Conservation (phyloP, 768 basidiomycete genomes). For the Boletellus emodensis region DNA sequence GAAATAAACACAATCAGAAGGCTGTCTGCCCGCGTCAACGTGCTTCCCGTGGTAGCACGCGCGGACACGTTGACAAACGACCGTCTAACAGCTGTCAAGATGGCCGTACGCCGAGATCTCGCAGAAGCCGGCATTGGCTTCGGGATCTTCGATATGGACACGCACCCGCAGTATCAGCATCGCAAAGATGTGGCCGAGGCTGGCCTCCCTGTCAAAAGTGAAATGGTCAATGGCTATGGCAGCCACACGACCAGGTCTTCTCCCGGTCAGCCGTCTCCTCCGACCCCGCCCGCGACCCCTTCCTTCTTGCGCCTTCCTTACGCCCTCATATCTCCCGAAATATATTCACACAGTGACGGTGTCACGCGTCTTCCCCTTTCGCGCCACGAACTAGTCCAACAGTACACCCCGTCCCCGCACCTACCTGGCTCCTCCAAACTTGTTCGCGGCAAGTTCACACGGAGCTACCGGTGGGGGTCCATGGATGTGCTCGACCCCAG, state of each 20-base stretch:
- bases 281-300: slow-evolving; percentile 60
- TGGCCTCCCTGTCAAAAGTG: slow-evolving; percentile 43
- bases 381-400: slow-evolving; percentile 68
- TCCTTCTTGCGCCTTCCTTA: slow-evolving; percentile 71
- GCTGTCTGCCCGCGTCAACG: slow-evolving; percentile 78
- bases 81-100: slow-evolving; percentile 72
- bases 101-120: slow-evolving; percentile 75
- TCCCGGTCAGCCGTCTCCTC: slow-evolving; percentile 54
- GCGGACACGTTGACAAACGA: slow-evolving; percentile 82
- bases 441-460: slow-evolving; percentile 58
- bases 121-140: slow-evolving; percentile 85
- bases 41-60: slow-evolving; percentile 80
- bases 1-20: slow-evolving; percentile 79
- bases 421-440: slow-evolving; percentile 43
- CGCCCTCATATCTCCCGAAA: slow-evolving; percentile 79
- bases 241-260: slow-evolving; percentile 48
- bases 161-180: slow-evolving; percentile 44
- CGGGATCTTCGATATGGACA: slow-evolving; percentile 82
- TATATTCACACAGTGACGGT: slow-evolving; percentile 81
- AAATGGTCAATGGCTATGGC: slow-evolving; percentile 51
- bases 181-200: slow-evolving; percentile 43
- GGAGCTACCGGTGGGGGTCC: slow-evolving; percentile 80
- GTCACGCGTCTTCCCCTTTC: slow-evolving; percentile 53
- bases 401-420: slow-evolving; percentile 62
- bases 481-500: slow-evolving; percentile 74